Evolutionary conservation across 805 yeast genomes (phyloP).

Genomic region (Candida pseudoglaebosa): DNA sequence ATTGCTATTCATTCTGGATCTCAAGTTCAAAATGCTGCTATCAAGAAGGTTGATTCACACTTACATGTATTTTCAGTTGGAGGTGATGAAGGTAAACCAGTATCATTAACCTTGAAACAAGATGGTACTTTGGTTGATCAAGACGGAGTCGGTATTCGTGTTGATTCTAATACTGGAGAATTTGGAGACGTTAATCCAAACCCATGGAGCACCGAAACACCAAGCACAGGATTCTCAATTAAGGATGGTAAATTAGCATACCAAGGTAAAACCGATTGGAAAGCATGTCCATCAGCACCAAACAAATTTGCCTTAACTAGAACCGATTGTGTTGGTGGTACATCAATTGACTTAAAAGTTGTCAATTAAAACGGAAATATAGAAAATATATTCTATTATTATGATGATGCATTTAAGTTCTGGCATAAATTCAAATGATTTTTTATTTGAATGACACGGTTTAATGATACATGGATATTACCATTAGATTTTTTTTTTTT

Average conservation of each 20-base stretch:
- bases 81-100: constrained; percentile 24
- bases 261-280: too few species aligned
- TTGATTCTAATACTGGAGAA: constrained; percentile 28
- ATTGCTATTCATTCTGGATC: constrained; percentile 23
- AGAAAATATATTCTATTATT: too few species aligned
- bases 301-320: too few species aligned
- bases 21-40: constrained; percentile 20
- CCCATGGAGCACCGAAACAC: constrained; percentile 28
- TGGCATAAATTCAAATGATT: too few species aligned
- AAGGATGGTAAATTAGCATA: constrained; percentile 32
- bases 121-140: constrained; percentile 30
- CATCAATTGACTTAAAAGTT: too few species aligned
- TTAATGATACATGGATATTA: too few species aligned
- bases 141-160: constrained; percentile 24
- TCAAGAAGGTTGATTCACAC: constrained; percentile 27
- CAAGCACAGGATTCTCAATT: constrained; percentile 39
- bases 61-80: constrained; percentile 33
- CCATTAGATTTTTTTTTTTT: too few species aligned
- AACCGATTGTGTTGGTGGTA: too few species aligned
- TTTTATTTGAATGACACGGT: too few species aligned
- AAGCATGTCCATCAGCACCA: too few species aligned
- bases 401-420: too few species aligned
- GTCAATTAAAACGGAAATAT: too few species aligned
- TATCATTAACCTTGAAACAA: constrained; percentile 19
- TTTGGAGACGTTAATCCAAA: constrained; percentile 24